Evolutionary conservation across 495 filamentous ascomycete genomes (phyloP).

Genomic region (Aspergillus egyptiacus): DNA sequence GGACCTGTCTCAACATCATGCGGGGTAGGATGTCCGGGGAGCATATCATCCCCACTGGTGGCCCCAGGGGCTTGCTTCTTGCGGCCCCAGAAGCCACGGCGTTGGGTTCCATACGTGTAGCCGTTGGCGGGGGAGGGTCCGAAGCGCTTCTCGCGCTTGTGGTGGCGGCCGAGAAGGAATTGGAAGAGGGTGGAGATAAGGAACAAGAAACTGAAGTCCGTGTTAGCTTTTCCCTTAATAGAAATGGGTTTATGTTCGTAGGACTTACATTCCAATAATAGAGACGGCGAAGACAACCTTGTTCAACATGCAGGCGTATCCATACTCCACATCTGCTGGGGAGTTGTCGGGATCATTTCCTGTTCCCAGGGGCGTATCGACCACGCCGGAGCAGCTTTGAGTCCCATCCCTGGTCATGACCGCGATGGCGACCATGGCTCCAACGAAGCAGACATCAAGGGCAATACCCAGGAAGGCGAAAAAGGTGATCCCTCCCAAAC

Average conservation of each 20-base stretch:
- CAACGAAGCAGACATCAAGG: conserved; percentile 74
- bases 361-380: conserved; percentile 61
- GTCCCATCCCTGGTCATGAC: conserved; percentile 63
- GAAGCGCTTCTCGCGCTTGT: conserved; percentile 72
- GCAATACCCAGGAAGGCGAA: conserved; percentile 68
- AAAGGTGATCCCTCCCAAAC: conserved; percentile 67
- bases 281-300: conserved; percentile 70
- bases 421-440: conserved; percentile 71
- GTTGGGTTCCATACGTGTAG: conserved; percentile 64
- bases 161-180: conserved; percentile 58
- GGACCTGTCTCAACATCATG: conserved; percentile 32
- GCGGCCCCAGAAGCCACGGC: conserved; percentile 45
- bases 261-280: conserved; percentile 73
- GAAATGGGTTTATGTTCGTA: not conserved
- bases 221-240: conserved; percentile 7
- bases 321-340: conserved; percentile 33
- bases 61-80: conserved; percentile 39
- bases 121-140: conserved; percentile 71
- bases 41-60: conserved; percentile 23
- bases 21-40: conserved; percentile 34
- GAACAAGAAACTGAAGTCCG: conserved; percentile 65
- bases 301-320: conserved; percentile 61
- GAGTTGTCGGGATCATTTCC: conserved; percentile 47
- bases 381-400: conserved; percentile 52
- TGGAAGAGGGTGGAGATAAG: conserved; percentile 58